Percentiles rank a stretch among this genome's conserved stretches.
phyloP scores from a whole-genome alignment of 306 rosid species.

The Fragaria iinumae region DNA sequence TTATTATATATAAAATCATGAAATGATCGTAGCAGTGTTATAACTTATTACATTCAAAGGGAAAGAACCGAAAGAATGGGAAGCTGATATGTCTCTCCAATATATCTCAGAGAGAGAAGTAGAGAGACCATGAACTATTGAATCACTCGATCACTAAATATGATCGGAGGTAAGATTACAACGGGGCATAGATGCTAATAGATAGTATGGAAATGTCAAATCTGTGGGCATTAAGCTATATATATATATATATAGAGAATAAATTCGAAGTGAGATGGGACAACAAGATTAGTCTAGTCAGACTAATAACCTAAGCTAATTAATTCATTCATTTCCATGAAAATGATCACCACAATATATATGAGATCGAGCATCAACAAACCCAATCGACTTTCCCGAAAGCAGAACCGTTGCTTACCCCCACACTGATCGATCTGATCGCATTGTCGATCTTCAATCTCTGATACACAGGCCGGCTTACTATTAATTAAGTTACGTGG shows the following conservation, averaged over 20 bases:
- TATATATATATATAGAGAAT: background rate
- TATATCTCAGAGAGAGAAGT: background rate
- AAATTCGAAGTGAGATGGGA: constrained; percentile 32
- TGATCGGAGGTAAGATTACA: background rate
- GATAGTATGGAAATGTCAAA: background rate
- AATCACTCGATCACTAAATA: background rate
- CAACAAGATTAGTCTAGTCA: constrained; percentile 39
- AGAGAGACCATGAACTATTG: background rate
- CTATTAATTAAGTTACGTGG: background rate
- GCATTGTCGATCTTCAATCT: background rate
- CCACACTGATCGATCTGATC: background rate
- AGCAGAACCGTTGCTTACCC: constrained; percentile 31
- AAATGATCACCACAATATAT: constrained; percentile 1
- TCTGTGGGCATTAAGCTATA: background rate
- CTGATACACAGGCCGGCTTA: background rate
- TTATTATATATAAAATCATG: no score
- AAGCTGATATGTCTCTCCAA: background rate
- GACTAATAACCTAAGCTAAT: constrained; percentile 21
- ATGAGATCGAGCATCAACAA: constrained; percentile 25
- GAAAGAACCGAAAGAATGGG: background rate
- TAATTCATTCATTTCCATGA: constrained; percentile 17
- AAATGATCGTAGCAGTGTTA: no score
- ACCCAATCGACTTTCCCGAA: constrained; percentile 33
- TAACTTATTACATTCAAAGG: no score
- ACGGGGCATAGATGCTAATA: background rate